Conservation (phyloP, 2,329 filamentous ascomycete species). For the Aspergillus fumigatus region DNA sequence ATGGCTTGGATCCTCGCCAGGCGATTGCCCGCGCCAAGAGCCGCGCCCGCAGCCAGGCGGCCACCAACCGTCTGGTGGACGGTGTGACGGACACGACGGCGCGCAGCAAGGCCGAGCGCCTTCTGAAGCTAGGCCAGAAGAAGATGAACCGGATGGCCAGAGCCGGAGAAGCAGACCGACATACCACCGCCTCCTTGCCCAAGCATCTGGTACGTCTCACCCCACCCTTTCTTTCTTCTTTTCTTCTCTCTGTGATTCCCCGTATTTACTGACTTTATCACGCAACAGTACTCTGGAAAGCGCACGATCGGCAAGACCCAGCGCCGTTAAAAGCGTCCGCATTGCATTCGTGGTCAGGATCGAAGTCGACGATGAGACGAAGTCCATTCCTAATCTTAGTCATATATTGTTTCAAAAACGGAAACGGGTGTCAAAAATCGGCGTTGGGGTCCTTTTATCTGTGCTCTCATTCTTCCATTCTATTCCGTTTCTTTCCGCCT, state of each 20-base stretch:
- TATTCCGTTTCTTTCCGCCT: not conserved
- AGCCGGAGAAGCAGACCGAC: constrained; percentile 84
- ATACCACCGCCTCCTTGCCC: constrained; percentile 71
- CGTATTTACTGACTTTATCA: constrained; percentile 24
- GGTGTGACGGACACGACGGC: constrained; percentile 61
- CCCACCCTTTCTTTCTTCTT: not conserved
- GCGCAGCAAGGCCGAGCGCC: constrained; percentile 74
- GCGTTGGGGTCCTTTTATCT: constrained; percentile 18
- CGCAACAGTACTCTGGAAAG: constrained; percentile 72
- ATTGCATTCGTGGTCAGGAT: constrained; percentile 3
- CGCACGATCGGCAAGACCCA: constrained; percentile 84
- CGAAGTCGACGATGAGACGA: constrained; percentile 22
- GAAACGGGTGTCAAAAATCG: constrained; percentile 26
- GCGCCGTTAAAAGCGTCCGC: constrained; percentile 31
- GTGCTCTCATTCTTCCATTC: not conserved
- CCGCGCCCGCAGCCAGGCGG: constrained; percentile 55
- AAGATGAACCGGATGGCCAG: constrained; percentile 98
- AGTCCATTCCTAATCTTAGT: constrained; percentile 27
- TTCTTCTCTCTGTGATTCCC: not conserved
- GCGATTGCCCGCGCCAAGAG: constrained; percentile 67
- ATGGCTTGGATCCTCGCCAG: constrained; percentile 35
- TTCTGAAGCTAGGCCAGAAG: constrained; percentile 88
- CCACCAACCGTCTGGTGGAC: constrained; percentile 43
- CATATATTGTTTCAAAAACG: constrained; percentile 20
- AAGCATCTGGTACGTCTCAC: constrained; percentile 78